Base-by-base conservation (phyloP, 495 filamentous ascomycete species). In the Podospora appendiculata region DNA sequence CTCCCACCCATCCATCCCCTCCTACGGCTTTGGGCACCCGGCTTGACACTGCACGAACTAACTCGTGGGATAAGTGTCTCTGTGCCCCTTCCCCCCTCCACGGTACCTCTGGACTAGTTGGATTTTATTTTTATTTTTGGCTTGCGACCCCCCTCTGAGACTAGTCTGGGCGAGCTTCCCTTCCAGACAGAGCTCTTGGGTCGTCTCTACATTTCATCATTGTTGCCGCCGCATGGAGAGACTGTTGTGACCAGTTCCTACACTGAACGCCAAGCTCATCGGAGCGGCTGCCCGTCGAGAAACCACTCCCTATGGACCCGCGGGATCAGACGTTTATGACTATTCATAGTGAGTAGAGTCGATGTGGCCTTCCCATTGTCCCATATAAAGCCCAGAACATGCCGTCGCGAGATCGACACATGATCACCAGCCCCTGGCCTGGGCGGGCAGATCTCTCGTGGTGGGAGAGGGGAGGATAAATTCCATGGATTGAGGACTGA, bases 321-420 rank as follows among this genome's bases (percentile, higher is more conserved):
- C 58, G 59, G 47, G 65, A 93, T 70, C 88, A 86, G 57, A 95
- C 89, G 41, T 94, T 94, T 73, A 94, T 95, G 72, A 89, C 89
- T 55, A 94, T 94, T 58, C 89, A 94, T 69, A 89, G 90, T 83
- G 69, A 72, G 85, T 79, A 58, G 55, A 59, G 39, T 45, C 13
- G 6, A 47, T n/a, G 17, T 6, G 36, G 36, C 10, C 9, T 38
- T 6, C 13, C 13, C 7, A 3, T 38, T 38, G 9, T 38, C 36
- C 13, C 13, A 38, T 38, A 38, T 50, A 36, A 41, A 12, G 7
- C 13, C 41, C 25, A 25, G 25, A 25, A 25, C 25, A 25, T 25
- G 25, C 2, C 25, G 25, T 25, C 25, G 25, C 25, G 25, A 25
- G 25, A 25, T 25, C 25, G 25, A 25, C 25, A 25, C 11, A 47